Evolutionary conservation across 352 stramenopile genomes (phyloP).

Genomic region (Globisporangium solare): DNA sequence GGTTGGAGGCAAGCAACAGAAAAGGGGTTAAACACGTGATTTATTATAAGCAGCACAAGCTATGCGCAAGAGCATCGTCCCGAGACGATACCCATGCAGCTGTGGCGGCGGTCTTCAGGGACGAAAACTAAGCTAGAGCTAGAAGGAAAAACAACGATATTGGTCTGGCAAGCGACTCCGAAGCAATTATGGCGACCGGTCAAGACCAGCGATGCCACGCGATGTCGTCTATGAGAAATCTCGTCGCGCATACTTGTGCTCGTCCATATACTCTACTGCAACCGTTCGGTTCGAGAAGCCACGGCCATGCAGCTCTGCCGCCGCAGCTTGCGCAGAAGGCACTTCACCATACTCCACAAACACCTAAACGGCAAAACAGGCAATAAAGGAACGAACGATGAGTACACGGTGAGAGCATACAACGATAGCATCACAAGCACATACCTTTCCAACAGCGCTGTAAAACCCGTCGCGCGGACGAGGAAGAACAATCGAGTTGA

Average conservation of each 20-base stretch:
- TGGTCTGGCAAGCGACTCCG: background rate
- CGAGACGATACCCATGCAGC: background rate
- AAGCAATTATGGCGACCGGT: background rate
- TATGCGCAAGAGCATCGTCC: background rate
- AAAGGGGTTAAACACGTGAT: constrained; percentile 8
- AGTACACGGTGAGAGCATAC: constrained; percentile 1
- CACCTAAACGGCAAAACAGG: constrained; percentile 50
- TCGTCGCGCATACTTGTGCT: constrained; percentile 81
- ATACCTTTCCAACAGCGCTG: constrained; percentile 63
- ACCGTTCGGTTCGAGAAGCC: constrained; percentile 94
- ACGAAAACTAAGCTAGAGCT: background rate
- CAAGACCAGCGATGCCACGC: constrained; percentile 6
- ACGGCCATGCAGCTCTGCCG: constrained; percentile 87
- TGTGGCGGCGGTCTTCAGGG: background rate
- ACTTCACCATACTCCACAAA: constrained; percentile 93
- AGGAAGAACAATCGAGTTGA: constrained; percentile 81
- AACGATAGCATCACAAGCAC: background rate
- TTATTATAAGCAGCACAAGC: constrained; percentile 12
- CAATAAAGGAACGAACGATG: background rate
- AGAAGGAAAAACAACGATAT: constrained; percentile 7
- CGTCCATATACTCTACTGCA: constrained; percentile 83
- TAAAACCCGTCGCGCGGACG: constrained; percentile 57
- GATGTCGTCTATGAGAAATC: constrained; percentile 46
- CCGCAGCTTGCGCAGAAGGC: constrained; percentile 69
- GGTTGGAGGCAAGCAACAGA: constrained; percentile 1